Base-by-base conservation (phyloP, 139 green algal genomes). In the Coelastrella sp. region DNA sequence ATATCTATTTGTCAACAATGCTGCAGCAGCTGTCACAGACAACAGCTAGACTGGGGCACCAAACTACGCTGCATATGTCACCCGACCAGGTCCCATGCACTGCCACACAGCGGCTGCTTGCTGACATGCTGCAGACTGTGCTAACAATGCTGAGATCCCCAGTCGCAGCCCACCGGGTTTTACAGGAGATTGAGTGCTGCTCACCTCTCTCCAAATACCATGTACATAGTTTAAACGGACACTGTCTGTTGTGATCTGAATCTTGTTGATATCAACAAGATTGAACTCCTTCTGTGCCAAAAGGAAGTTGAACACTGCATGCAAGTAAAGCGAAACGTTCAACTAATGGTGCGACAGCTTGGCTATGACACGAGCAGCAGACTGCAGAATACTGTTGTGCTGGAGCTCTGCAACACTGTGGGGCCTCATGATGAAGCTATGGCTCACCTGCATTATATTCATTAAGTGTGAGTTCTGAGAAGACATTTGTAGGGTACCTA, bases 171-270 rank as follows among this genome's bases (percentile, higher is more conserved):
- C 35, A 49, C 35, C 35, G 35, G 35, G 3, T 5, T 49, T 49
- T 49, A 3, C 3, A 49, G 35, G 35, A 49, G 35, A 49, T 49
- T 49, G 35, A 49, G n/a, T 81, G 74, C 10, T 11, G 35, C 66
- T 70, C 84, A 88, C 84, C 84, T 88, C 68, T 20, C 82, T 74
- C 87, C 87, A 91, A 14, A 87, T 87, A 35, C 87, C 87, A 59
- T 91, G 87, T 58, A 91, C 66, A 60, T 87, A 91, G 65, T 85
- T 91, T 7, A 90, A 6, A 9, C 25, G 25, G 7, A 90, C 74
- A 25, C 35, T 57, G 12, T 66, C 85, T 12, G 57, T 58, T 10
- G 85, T 85, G 6, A 90, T 58, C 7, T 75, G 56, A 1, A 22
- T 60, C 60, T 76, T 84, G 56, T 61, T 61, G 0, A 90, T 27